Conservation (phyloP, 345 rosid genomes). For the Camelina neglecta region DNA sequence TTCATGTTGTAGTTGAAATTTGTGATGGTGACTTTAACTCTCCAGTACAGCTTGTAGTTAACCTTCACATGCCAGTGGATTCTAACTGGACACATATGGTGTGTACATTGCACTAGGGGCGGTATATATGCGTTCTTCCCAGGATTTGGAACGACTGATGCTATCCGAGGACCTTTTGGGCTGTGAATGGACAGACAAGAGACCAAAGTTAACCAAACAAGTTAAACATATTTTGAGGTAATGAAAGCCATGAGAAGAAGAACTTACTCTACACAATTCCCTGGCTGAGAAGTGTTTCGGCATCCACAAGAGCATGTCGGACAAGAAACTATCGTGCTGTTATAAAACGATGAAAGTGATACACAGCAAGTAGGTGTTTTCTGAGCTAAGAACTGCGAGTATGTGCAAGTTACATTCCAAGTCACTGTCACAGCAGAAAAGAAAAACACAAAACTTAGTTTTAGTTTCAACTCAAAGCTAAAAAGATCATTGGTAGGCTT, state of each 20-base stretch:
- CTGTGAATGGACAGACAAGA: constrained; percentile 4
- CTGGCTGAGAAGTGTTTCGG: constrained; percentile 54
- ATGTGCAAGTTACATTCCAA: constrained; percentile 92
- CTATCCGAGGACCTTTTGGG: constrained; percentile 43
- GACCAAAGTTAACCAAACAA: background rate
- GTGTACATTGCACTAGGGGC: constrained; percentile 64
- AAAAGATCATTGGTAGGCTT: background rate
- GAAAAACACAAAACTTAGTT: constrained; percentile 7
- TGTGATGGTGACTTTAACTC: constrained; percentile 67
- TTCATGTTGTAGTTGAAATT: constrained; percentile 70
- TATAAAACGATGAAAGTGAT: constrained; percentile 84
- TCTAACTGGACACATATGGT: constrained; percentile 74
- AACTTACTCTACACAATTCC: constrained; percentile 68
- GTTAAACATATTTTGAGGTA: constrained; percentile 44
- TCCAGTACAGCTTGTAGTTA: constrained; percentile 71
- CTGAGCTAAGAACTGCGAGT: constrained; percentile 74
- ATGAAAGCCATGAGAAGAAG: constrained; percentile 30
- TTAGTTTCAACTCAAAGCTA: background rate
- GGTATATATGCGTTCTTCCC: constrained; percentile 42
- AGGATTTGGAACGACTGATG: constrained; percentile 35
- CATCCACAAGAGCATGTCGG: constrained; percentile 86
- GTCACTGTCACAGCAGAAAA: constrained; percentile 61
- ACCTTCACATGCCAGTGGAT: constrained; percentile 76
- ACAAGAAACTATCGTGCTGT: constrained; percentile 70
- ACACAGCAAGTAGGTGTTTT: constrained; percentile 83